Percentiles rank a stretch among this genome's conserved stretches.
Evolutionary conservation across 2,329 filamentous ascomycete species (phyloP).

Genomic region (Xylaria sp.): DNA sequence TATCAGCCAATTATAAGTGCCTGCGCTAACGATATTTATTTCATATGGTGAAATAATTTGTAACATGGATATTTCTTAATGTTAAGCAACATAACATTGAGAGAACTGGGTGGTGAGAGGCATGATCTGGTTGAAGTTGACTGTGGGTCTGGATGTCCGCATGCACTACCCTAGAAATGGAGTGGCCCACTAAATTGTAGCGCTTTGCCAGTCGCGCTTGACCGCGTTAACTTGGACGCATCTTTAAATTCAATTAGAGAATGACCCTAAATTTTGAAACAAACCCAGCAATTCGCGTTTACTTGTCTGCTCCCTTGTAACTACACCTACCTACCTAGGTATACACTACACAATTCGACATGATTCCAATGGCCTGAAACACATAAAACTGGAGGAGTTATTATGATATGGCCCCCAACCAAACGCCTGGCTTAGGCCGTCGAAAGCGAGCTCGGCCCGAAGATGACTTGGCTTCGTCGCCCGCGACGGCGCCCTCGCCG

Average conservation of each 20-base stretch:
- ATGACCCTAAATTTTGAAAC: not conserved
- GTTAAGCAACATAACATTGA: too few relatives aligned
- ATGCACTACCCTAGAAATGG: constrained; percentile 2
- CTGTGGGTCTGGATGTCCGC: not conserved
- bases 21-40: not conserved
- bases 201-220: constrained; percentile 24
- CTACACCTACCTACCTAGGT: not conserved
- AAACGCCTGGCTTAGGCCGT: constrained; percentile 40
- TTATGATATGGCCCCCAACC: constrained; percentile 42
- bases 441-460: constrained; percentile 45
- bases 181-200: constrained; percentile 9
- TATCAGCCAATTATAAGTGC: not conserved
- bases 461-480: constrained; percentile 41
- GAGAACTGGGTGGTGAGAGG: not conserved
- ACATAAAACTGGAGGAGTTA: constrained; percentile 6
- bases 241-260: not conserved
- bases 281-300: not conserved
- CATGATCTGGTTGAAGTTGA: not conserved
- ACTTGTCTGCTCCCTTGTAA: not conserved
- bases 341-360: not conserved
- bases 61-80: not conserved
- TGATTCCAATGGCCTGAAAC: constrained; percentile 15
- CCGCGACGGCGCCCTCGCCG: constrained; percentile 36
- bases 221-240: constrained; percentile 26
- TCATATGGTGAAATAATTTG: not conserved